Conservation (phyloP, 495 filamentous ascomycete species). For the Oleoguttula mirabilis region DNA sequence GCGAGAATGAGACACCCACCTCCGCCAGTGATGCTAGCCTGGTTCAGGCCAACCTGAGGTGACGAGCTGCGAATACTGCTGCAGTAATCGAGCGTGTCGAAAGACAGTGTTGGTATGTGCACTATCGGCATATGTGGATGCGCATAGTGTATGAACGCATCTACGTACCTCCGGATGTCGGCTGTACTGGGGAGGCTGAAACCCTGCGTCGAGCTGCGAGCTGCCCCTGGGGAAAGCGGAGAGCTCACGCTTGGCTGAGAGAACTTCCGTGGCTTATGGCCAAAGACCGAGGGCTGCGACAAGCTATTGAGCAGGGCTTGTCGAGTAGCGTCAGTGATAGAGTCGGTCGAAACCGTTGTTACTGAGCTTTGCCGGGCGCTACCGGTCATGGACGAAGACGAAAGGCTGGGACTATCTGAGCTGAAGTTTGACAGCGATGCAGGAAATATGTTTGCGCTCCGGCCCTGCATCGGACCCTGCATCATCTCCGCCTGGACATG, state of each 20-base stretch:
- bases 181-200: constrained; percentile 63
- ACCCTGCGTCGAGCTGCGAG: constrained; percentile 28
- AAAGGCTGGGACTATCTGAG: constrained; percentile 50
- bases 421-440: constrained; percentile 35
- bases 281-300: constrained; percentile 61
- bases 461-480: constrained; percentile 1
- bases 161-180: constrained; percentile 85
- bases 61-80: constrained; percentile 43
- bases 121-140: constrained; percentile 92
- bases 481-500: not conserved
- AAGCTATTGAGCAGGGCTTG: constrained; percentile 74
- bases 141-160: constrained; percentile 85
- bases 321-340: constrained; percentile 89
- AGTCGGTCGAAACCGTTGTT: constrained; percentile 54
- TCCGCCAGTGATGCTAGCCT: constrained; percentile 58
- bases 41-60: constrained; percentile 44
- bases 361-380: constrained; percentile 52
- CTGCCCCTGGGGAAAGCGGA: constrained; percentile 47
- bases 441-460: constrained; percentile 4
- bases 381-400: constrained; percentile 49
- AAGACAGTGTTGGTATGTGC: constrained; percentile 83
- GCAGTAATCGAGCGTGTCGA: constrained; percentile 63
- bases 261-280: constrained; percentile 52
- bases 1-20: constrained; percentile 85
- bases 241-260: constrained; percentile 60